Base-by-base conservation (phyloP, 495 filamentous ascomycete species). In the Podospora fimiseda region DNA sequence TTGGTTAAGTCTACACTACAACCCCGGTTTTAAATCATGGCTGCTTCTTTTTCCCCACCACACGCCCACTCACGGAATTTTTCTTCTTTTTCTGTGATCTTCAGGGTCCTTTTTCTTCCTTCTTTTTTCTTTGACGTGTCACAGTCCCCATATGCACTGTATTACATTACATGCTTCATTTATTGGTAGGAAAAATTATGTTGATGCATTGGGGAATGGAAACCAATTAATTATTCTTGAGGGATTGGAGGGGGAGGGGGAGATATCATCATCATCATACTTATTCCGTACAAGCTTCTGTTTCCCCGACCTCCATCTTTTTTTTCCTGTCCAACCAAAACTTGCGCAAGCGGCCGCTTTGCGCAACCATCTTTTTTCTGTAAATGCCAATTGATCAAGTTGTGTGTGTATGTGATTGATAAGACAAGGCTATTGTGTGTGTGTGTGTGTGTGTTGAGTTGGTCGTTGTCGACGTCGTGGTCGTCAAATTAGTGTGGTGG, bases 71-170 rank as follows among this genome's bases (percentile, higher is more conserved):
- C 33, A 37, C 30, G 19, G 43, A 41, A 20, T 51, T 16, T 46
- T 19, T 23, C 50, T 19, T 39, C 27, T 8, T 24, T 16, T 41
- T 38, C 23, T 39, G 20, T 38, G 57, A 59, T 59, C 57, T 59
- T 59, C 57, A 59, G 57, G 57, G 57, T 59, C 57, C 48, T 58
- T 53, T 21, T 49, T 22, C 43, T 19, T 21, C 24, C 14, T 47
- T 9, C 39, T 5, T 6, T 33, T 33, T 33, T 6, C 27, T 11
- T 33, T 5, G 27, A 33, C 27, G 27, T 33, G 27, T 5, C 27
- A 33, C 27, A 33, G 27, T 33, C 11, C 11, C 11, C 6, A 11
- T 33, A 33, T 11, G 11, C 27, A 33, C 5, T 33, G 27, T 33
- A 5, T 33, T 33, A 5, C 27, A 33, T 5, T 5, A 33, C 11